Evolutionary conservation across 352 stramenopile species (phyloP).

Genomic region (Phytophthora lateralis): DNA sequence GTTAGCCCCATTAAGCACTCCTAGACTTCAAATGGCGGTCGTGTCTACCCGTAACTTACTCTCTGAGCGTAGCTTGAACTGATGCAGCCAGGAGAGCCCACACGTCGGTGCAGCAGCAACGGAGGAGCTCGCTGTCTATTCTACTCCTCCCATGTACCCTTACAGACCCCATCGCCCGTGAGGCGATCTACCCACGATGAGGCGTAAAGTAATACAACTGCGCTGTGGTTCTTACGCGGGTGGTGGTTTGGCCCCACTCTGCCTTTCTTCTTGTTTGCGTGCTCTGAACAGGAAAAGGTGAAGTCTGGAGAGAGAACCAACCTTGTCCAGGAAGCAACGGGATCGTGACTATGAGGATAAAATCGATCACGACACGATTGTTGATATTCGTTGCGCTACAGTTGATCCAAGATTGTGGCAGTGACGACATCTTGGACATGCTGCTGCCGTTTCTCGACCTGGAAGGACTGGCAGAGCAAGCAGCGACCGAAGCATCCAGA

Average conservation of each 20-base stretch:
- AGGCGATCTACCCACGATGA: constrained; percentile 22
- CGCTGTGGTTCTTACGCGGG: constrained; percentile 4
- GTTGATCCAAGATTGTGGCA: constrained; percentile 6
- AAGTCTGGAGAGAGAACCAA: neutral
- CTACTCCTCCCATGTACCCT: constrained; percentile 28
- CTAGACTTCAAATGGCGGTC: constrained; percentile 14
- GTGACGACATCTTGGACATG: constrained; percentile 42
- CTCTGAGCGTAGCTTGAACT: constrained; percentile 4
- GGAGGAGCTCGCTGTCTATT: constrained; percentile 4
- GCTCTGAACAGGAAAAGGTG: neutral
- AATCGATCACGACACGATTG: constrained; percentile 1
- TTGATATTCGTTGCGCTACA: constrained; percentile 14
- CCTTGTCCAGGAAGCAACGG: neutral
- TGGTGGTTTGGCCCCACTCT: constrained; percentile 22
- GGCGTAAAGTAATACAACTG: constrained; percentile 21
- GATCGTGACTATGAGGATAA: neutral
- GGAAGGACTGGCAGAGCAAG: constrained; percentile 32
- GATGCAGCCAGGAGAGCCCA: constrained; percentile 11
- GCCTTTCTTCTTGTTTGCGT: constrained; percentile 39
- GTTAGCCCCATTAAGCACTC: constrained; percentile 52
- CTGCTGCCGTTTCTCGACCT: constrained; percentile 48
- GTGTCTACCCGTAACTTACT: neutral
- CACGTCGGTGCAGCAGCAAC: constrained; percentile 1
- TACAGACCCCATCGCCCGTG: constrained; percentile 23
- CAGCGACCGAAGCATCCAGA: constrained; percentile 9